Evolutionary conservation across 1,139 yeast species (phyloP).

Genomic region (Nakaseomyces glabratus): DNA sequence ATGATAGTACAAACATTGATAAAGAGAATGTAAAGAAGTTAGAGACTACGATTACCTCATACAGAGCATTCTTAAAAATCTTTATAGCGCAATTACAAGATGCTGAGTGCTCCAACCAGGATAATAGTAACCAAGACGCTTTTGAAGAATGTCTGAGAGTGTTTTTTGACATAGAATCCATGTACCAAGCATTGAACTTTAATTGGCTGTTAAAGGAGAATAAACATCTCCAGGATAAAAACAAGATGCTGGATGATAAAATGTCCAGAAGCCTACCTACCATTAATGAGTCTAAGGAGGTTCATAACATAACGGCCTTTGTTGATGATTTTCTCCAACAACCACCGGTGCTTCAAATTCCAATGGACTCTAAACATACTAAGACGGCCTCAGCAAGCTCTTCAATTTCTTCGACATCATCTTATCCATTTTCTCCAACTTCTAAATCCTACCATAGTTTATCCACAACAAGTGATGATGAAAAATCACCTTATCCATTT

Average conservation of each 20-base stretch:
- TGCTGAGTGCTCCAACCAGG: slow-evolving; percentile 23
- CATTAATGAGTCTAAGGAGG: slow-evolving; percentile 10
- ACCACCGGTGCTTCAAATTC: slow-evolving; percentile 8
- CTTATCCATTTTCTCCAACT: slow-evolving; percentile 6
- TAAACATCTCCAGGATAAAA: slow-evolving; percentile 19
- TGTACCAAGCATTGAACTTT: slow-evolving; percentile 33
- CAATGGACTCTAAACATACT: slow-evolving; percentile 1
- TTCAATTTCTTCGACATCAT: slow-evolving; percentile 4
- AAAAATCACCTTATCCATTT: background rate
- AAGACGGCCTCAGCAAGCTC: slow-evolving; percentile 4
- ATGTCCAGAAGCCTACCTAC: slow-evolving; percentile 7
- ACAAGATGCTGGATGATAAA: slow-evolving; percentile 11
- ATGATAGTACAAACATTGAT: background rate
- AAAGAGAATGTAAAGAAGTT: slow-evolving; percentile 14
- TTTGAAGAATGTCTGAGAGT: slow-evolving; percentile 32
- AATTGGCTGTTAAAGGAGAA: slow-evolving; percentile 28
- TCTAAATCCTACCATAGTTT: slow-evolving; percentile 4
- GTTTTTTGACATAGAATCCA: slow-evolving; percentile 32
- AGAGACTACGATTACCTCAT: slow-evolving; percentile 14
- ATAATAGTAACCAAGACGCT: slow-evolving; percentile 19
- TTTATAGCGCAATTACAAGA: slow-evolving; percentile 30
- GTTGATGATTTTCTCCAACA: slow-evolving; percentile 10
- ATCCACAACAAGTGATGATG: slow-evolving; percentile 3
- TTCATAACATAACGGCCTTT: slow-evolving; percentile 12
- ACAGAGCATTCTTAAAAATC: slow-evolving; percentile 28